Evolutionary conservation across 306 rosid genomes (phyloP).

Genomic region (Fragaria ananassa): DNA sequence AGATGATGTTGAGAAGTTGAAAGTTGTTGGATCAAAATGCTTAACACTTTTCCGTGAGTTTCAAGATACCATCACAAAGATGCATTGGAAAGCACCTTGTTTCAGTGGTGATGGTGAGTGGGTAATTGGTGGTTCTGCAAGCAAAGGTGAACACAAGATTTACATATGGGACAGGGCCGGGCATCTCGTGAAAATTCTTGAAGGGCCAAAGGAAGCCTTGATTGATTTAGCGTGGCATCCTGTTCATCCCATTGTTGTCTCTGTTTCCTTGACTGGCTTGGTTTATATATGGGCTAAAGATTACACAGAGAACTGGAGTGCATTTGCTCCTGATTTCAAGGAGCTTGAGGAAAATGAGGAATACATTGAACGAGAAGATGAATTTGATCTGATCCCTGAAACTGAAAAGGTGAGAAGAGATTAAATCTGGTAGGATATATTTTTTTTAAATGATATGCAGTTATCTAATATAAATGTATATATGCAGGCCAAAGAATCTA

Average conservation of each 20-base stretch:
- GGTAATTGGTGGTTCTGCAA: constrained; percentile 97
- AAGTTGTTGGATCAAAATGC: constrained; percentile 62
- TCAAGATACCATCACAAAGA: constrained; percentile 89
- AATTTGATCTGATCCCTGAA: constrained; percentile 85
- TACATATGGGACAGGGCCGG: constrained; percentile 98
- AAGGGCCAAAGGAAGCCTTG: constrained; percentile 98
- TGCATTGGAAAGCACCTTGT: constrained; percentile 99
- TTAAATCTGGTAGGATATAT: neutral
- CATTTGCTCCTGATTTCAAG: constrained; percentile 98
- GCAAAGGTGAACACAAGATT: constrained; percentile 98
- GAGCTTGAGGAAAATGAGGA: constrained; percentile 99
- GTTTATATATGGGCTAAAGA: constrained; percentile 98
- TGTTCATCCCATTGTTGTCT: constrained; percentile 82
- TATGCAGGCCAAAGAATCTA: constrained; percentile 49
- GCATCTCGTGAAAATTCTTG: constrained; percentile 44
- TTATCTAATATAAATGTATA: constrained; percentile 15
- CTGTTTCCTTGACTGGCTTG: constrained; percentile 83
- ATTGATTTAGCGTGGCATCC: constrained; percentile 99
- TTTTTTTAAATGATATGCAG: neutral
- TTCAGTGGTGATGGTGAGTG: constrained; percentile 99
- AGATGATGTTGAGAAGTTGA: constrained; percentile 66
- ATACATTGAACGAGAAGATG: constrained; percentile 90
- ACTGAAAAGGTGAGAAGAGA: constrained; percentile 65
- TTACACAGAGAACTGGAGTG: constrained; percentile 98
- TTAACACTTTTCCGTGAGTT: constrained; percentile 81